Evolutionary conservation across 495 filamentous ascomycete genomes (phyloP).

Genomic region (Lophiostoma macrostomum): DNA sequence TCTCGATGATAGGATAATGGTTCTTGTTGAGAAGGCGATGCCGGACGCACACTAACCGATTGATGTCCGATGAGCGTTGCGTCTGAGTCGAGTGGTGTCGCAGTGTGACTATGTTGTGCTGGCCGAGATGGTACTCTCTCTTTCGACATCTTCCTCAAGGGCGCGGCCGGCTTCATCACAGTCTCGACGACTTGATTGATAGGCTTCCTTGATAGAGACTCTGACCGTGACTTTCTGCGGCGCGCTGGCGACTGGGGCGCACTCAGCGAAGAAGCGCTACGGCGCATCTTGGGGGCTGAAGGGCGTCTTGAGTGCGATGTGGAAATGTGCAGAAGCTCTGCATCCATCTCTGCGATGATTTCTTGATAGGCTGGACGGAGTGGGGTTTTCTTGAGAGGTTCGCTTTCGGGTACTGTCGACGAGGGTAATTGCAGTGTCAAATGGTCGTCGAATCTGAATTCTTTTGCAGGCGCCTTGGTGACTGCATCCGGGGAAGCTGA

Average conservation of each 20-base stretch:
- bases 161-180: background rate
- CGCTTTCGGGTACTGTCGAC: background rate
- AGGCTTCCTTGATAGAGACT: conserved; percentile 17
- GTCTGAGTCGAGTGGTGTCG: conserved; percentile 16
- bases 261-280: conserved; percentile 18
- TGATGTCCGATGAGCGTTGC: conserved; percentile 12
- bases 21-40: background rate
- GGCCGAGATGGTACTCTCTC: conserved; percentile 1
- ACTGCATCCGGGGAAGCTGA: conserved; percentile 8
- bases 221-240: conserved; percentile 20
- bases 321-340: conserved; percentile 10
- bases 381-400: background rate
- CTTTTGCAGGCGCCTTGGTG: background rate
- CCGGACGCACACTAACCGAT: background rate
- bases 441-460: conserved; percentile 20
- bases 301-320: conserved; percentile 11
- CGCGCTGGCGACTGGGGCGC: conserved; percentile 9
- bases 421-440: conserved; percentile 13
- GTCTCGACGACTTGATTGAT: background rate
- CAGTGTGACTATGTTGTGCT: background rate
- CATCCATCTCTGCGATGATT: conserved; percentile 25
- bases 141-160: conserved; percentile 7
- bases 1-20: background rate
- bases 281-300: background rate
- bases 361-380: conserved; percentile 18